Evolutionary conservation across 106 monocot species (phyloP), one percentile per base, ranked within the genome.

Genomic region (Xerophyta viscosa): DNA sequence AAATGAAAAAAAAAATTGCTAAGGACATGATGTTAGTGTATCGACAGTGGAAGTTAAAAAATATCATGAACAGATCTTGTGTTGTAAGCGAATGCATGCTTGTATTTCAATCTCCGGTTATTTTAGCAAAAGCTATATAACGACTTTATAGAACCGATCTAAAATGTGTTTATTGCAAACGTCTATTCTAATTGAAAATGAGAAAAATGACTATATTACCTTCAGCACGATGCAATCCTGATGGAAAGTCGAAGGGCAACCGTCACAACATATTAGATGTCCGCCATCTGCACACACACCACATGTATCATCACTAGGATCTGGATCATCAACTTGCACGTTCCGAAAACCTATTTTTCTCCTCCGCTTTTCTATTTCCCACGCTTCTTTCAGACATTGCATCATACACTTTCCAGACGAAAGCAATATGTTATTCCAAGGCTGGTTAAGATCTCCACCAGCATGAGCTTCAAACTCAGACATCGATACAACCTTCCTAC

Each of bases 231-330:
- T 22, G 30, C 87, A 88, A 1, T 65, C 78, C 46, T 71, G 87
- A 69, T 88, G 87, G 53, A 88, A 88, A 37, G 87, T 82, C 13
- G 82, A 78, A 52, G 82, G 78, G 55, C 82, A 88, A 48, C 46
- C 59, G 62, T 88, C 87, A 58, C 82, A 88, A 65, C 82, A 82
- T 62, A 88, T 71, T 62, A 88, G 51, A 24, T 63, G 42, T 21
- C 78, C 87, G 41, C 82, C 87, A 65, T 88, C 82, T 30, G 74
- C 82, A 63, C 87, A 88, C 27, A 88, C 58, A n/a, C 82, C 82
- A 26, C 87, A 88, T 0, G 71, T 72, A 52, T 88, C 82, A 64
- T 88, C 87, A 54, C 75, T 88, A 23, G 74, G 65, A 75, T 88
- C 82, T 37, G 54, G 31, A 31, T 45, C 69, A 20, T 12, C 52